Evolutionary conservation across 2,329 filamentous ascomycete species (phyloP).

Genomic region (Aspergillus vadensis): DNA sequence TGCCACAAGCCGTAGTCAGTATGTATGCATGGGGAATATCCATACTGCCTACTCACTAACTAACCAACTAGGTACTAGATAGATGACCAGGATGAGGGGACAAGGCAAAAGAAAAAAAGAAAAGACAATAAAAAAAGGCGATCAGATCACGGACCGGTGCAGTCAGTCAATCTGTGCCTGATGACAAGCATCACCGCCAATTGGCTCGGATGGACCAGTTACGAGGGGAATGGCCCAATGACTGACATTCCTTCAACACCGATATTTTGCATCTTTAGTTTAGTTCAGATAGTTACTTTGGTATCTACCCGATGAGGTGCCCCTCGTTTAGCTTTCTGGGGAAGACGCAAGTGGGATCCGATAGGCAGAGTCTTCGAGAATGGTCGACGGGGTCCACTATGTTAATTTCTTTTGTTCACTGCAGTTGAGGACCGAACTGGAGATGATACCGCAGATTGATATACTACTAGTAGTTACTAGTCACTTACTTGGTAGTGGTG

Average conservation of each 20-base stretch:
- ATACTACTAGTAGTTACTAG: background rate
- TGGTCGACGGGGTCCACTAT: slow-evolving; percentile 9
- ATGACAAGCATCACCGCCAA: slow-evolving; percentile 10
- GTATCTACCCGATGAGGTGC: slow-evolving; percentile 7
- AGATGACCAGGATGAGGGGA: background rate
- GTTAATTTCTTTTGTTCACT: slow-evolving; percentile 8
- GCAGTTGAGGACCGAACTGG: no score
- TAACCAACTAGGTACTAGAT: background rate
- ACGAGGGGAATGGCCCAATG: slow-evolving; percentile 9
- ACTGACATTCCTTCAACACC: slow-evolving; percentile 13
- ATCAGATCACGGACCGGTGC: slow-evolving; percentile 8
- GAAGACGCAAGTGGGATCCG: slow-evolving; percentile 13
- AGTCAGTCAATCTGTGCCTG: slow-evolving; percentile 20
- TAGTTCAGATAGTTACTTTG: no score
- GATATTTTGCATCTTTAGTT: slow-evolving; percentile 4
- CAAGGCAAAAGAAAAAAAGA: background rate
- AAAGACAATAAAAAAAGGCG: slow-evolving; percentile 1
- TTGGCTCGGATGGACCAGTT: slow-evolving; percentile 4
- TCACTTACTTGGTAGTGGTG: background rate
- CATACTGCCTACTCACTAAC: no score
- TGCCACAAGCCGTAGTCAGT: background rate
- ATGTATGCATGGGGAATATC: background rate
- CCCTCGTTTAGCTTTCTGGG: slow-evolving; percentile 17
- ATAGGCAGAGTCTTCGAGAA: slow-evolving; percentile 14
- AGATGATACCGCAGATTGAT: no score